Conservation (phyloP, 495 filamentous ascomycete species). For the Aspergillus kassunensis region DNA sequence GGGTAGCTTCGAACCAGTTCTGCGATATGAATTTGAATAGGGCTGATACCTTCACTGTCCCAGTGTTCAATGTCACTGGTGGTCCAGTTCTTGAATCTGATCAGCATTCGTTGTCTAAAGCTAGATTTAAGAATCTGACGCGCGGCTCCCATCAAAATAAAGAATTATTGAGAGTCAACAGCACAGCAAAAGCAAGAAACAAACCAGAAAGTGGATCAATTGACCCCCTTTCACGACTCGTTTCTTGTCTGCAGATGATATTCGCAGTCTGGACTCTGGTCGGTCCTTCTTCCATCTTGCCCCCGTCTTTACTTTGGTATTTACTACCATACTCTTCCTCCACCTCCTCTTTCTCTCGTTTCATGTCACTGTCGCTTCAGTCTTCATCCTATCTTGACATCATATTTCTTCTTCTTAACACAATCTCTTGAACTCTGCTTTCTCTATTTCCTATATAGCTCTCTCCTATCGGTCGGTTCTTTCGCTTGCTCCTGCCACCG, state of each 20-base stretch:
- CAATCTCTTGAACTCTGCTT: not conserved
- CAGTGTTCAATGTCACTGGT: no score
- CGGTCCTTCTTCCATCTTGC: not conserved
- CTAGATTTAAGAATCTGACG: conserved; percentile 4
- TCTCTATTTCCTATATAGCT: conserved; percentile 9
- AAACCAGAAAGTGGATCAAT: not conserved
- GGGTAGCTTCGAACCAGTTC: not conserved
- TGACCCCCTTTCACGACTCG: not conserved
- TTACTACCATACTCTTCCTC: not conserved
- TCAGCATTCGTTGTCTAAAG: no score
- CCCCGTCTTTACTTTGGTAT: not conserved
- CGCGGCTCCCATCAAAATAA: conserved; percentile 2
- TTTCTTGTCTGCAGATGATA: not conserved
- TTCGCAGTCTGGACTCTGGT: conserved; percentile 2
- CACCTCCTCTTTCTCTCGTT: not conserved
- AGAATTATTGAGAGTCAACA: not conserved
- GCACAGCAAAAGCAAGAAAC: not conserved
- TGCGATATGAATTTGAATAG: not conserved
- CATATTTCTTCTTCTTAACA: not conserved
- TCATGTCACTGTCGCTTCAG: no score
- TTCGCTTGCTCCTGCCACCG: not conserved
- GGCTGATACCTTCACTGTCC: no score
- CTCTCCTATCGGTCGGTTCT: not conserved
- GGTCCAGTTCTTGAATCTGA: no score
- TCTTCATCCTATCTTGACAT: not conserved